Conservation (phyloP, 305 asterid genomes). For the Lippia alba region DNA sequence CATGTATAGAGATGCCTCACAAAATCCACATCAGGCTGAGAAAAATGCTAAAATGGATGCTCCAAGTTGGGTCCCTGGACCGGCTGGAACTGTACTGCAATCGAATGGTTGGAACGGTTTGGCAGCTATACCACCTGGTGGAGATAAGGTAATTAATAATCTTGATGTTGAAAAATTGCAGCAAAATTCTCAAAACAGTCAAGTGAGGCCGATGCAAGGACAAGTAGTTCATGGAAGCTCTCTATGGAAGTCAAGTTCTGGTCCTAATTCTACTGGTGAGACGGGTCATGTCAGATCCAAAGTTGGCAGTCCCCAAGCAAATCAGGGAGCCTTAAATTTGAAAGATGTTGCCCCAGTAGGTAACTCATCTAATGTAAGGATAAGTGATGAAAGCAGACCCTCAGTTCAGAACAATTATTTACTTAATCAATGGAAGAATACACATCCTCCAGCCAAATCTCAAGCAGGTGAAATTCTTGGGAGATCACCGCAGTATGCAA, state of each 20-base stretch:
- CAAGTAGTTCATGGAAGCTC: slow-evolving; percentile 45
- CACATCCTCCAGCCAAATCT: slow-evolving; percentile 39
- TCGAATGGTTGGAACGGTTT: slow-evolving; percentile 56
- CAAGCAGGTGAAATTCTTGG: slow-evolving; percentile 49
- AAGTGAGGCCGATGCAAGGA: slow-evolving; percentile 45
- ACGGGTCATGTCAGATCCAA: slow-evolving; percentile 46
- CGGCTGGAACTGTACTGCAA: slow-evolving; percentile 46
- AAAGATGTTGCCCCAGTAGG: slow-evolving; percentile 43
- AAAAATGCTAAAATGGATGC: slow-evolving; percentile 37
- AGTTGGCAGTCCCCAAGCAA: slow-evolving; percentile 43
- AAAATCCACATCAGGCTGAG: slow-evolving; percentile 43
- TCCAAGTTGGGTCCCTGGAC: slow-evolving; percentile 43
- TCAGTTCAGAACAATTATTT: slow-evolving; percentile 44
- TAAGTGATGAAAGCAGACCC: slow-evolving; percentile 47
- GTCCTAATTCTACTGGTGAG: slow-evolving; percentile 41
- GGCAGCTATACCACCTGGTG: slow-evolving; percentile 46
- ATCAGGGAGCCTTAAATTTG: slow-evolving; percentile 44
- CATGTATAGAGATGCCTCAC: slow-evolving; percentile 43
- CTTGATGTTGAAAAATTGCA: slow-evolving; percentile 44
- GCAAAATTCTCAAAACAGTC: slow-evolving; percentile 46
- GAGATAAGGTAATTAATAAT: slow-evolving; percentile 42
- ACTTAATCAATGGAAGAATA: slow-evolving; percentile 56
- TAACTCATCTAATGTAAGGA: slow-evolving; percentile 42
- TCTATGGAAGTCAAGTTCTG: slow-evolving; percentile 48
- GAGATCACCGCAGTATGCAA: slow-evolving; percentile 39